Evolutionary conservation across 257 asterid species (phyloP), one percentile per base, ranked within the genome.

Genomic region (Solanum etuberosum): DNA sequence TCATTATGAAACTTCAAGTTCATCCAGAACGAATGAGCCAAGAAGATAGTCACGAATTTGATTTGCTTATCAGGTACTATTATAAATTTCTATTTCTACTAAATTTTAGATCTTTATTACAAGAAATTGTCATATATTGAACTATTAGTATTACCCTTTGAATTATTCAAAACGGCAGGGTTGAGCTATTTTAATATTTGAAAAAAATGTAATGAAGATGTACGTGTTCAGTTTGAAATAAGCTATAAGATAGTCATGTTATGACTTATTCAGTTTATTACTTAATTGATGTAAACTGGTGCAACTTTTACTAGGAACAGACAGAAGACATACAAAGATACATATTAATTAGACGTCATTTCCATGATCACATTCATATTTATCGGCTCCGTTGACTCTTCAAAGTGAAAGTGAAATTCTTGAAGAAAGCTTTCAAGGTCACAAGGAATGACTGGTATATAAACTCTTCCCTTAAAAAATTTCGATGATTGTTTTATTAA

Each of bases 361-460:
- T 37, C 9, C 40, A 7, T 8, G 9, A 37, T 37, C 40, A 37
- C 87, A 88, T 72, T 93, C 96, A 14, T 90, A 92, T 57, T 74
- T 91, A 13, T 94, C 98, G 4, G 86, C 85, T 23, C 93, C 94
- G 6, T 92, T 83, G 21, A 92, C 94, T n/a, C 95, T 93, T 59
- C 89, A 94, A 31, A 91, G 93, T 20, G 94, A 93, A 88, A 90
- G 80, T 21, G 96, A 95, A 71, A 92, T 94, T 85, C 87, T 93
- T 86, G 94, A 93, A 91, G 96, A 94, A 16, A 94, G 97, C 9
- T 90, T 93, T 87, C 98, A 95, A 86, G 98, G 98, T 54, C 98
- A 95, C 91, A 94, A 90, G 87, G 98, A 95, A 92, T 95, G 98
- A 98, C 72, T 95, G 94, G 98, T 95, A 89, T 14, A 96, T 89